Evolutionary conservation across 192 early-diverging fungal genomes (phyloP), one percentile per base, ranked within the genome.

Genomic region (Rhizophlyctis rosea): DNA sequence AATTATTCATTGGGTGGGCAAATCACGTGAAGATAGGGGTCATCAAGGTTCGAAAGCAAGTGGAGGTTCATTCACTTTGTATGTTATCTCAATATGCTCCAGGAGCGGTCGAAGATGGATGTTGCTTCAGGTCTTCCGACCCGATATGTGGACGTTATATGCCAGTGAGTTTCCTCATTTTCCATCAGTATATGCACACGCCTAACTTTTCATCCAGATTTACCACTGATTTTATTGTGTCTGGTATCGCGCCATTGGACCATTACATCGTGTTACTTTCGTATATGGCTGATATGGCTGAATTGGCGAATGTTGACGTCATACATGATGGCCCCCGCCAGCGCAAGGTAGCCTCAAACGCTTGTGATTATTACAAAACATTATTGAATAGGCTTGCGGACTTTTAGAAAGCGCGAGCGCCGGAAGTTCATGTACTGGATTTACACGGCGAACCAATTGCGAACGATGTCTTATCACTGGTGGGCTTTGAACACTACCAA

Each of bases 1-100:
- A 87, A 3, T 72, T 99, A 44, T 65, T 97, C 18, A 87, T 97
- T 57, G 97, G 93, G 0, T 99, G 97, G 97, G 97, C 91, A 5
- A 88, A 98, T 65, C 83, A 79, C 56, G 90, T 99, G 35, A 95
- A 91, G 65, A 79, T 96, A 11, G 90, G 90, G 16, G 74, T 78
- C 1, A 81, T 99, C 30, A 87, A 86, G 60, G 88, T 79, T 30
- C 21, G 54, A 7, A n/a, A n/a, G n/a, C n/a, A n/a, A n/a, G n/a
- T n/a, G n/a, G n/a, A n/a, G n/a, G n/a, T n/a, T n/a, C n/a, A n/a
- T n/a, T n/a, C n/a, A n/a, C n/a, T n/a, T n/a, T n/a, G n/a, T n/a
- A n/a, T n/a, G n/a, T n/a, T n/a, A n/a, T n/a, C n/a, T n/a, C n/a
- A n/a, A n/a, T n/a, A n/a, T 25, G 29, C 7, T 29, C 25, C 44